phyloP scores from a whole-genome alignment of 805 yeast species.

The Komagataella kurtzmanii region DNA sequence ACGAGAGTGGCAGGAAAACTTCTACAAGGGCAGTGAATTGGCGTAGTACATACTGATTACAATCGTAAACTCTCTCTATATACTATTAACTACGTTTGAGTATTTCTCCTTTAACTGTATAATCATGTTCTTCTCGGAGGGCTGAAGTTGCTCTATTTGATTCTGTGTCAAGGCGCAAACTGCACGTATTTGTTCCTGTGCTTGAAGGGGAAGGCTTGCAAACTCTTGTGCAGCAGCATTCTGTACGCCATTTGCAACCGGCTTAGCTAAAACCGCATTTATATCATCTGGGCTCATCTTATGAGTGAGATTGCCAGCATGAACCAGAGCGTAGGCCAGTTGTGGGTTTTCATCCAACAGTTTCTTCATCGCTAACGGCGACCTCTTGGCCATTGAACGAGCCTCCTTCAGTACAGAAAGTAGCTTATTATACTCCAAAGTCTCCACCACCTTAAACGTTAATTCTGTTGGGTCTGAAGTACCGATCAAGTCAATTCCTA shows the following conservation, averaged over 20 bases:
- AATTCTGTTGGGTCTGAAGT: constrained; percentile 23
- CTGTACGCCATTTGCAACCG: background rate
- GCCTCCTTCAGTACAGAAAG: constrained; percentile 40
- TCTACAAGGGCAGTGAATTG: background rate
- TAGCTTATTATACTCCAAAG: constrained; percentile 33
- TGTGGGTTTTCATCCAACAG: constrained; percentile 68
- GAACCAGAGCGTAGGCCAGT: constrained; percentile 70
- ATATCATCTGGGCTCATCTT: constrained; percentile 13
- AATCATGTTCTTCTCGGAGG: constrained; percentile 31
- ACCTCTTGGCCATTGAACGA: constrained; percentile 38
- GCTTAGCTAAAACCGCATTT: constrained; percentile 8
- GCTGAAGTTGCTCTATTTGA: constrained; percentile 34
- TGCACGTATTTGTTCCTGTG: constrained; percentile 32
- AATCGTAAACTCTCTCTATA: background rate
- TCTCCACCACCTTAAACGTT: constrained; percentile 30
- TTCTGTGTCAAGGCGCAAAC: constrained; percentile 38
- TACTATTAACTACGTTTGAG: background rate
- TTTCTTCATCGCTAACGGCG: constrained; percentile 44
- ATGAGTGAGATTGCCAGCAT: constrained; percentile 36
- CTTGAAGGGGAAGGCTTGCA: constrained; percentile 18
- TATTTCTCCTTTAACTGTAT: constrained; percentile 9
- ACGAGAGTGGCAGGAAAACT: background rate
- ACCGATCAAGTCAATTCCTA: constrained; percentile 30
- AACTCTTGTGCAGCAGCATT: constrained; percentile 3
- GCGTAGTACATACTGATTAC: background rate